Evolutionary conservation across 1,284 basidiomycete genomes (phyloP).

Genomic region (Ganoderma multipileum): DNA sequence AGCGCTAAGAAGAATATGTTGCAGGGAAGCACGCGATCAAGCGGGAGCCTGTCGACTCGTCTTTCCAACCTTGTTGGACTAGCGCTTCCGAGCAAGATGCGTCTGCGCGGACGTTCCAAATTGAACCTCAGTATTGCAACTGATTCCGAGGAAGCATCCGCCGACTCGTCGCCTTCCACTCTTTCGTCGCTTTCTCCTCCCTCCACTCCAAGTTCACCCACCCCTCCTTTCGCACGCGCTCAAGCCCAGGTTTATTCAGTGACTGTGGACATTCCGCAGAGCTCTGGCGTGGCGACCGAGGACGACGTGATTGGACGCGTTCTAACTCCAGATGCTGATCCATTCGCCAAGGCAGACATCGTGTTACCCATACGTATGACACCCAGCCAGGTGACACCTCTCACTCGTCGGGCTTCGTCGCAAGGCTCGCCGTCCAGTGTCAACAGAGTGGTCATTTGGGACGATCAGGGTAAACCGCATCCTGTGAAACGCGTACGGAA

Average conservation of each 20-base stretch:
- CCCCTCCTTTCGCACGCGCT: conserved; percentile 27
- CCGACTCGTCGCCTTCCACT: conserved; percentile 35
- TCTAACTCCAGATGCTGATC: conserved; percentile 42
- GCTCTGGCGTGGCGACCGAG: conserved; percentile 18
- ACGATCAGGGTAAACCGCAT: conserved; percentile 11
- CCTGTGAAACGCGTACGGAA: conserved; percentile 19
- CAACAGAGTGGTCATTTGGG: conserved; percentile 20
- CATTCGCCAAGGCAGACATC: conserved; percentile 40
- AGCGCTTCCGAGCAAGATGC: conserved; percentile 31
- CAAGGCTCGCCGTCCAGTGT: conserved; percentile 15
- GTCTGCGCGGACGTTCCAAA: conserved; percentile 35
- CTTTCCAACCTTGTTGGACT: conserved; percentile 32
- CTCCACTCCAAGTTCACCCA: conserved; percentile 32
- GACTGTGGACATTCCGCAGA: conserved; percentile 7
- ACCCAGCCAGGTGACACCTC: conserved; percentile 26
- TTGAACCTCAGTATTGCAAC: conserved; percentile 35
- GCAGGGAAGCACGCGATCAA: conserved; percentile 33
- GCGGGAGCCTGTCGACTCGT: conserved; percentile 32
- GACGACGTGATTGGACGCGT: conserved; percentile 39
- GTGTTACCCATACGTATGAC: conserved; percentile 22
- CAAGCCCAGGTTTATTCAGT: conserved; percentile 25
- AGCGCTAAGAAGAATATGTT: conserved; percentile 7
- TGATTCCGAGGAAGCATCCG: conserved; percentile 24
- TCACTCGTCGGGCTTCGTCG: conserved; percentile 18
- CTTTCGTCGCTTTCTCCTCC: conserved; percentile 30